These are phyloP conservation scores for Scedosporium minutisporum DNA, from an alignment of 2,329 filamentous ascomycete species.

Conservation along the genomic window DNA sequence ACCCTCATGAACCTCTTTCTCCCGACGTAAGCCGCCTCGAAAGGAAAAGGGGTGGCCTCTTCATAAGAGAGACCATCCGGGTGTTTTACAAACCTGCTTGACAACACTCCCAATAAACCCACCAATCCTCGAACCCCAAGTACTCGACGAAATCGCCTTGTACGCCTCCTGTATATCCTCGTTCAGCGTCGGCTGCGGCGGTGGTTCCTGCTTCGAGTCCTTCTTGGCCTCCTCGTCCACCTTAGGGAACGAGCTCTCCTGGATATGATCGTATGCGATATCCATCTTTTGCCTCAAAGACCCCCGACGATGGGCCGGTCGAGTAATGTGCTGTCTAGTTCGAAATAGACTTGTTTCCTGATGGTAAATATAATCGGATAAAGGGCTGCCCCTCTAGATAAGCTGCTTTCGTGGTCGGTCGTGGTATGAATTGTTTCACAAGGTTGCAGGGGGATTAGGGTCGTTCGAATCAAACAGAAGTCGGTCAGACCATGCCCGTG, in stretches of 20 bases:
- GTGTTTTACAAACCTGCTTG: constrained; percentile 59
- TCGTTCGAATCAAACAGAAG: constrained; percentile 2
- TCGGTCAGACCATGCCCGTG: neutral
- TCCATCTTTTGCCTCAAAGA: constrained; percentile 54
- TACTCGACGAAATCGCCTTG: constrained; percentile 80
- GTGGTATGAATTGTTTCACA: constrained; percentile 5
- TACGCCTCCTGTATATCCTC: constrained; percentile 91
- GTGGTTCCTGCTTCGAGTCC: constrained; percentile 28
- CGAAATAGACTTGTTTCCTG: neutral
- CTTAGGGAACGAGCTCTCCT: constrained; percentile 65
- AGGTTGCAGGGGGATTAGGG: constrained; percentile 3
- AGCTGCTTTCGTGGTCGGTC: too few species aligned
- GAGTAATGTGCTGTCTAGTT: neutral
- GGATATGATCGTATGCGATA: constrained; percentile 93
- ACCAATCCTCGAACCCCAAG: constrained; percentile 82
- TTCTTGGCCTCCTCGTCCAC: constrained; percentile 35
- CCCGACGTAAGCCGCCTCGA: too few species aligned
- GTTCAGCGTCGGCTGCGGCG: constrained; percentile 55
- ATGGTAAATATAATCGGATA: too few species aligned
- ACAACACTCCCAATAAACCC: constrained; percentile 86
- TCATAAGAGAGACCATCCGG: neutral
- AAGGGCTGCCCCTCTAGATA: too few species aligned
- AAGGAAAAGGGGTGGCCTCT: neutral
- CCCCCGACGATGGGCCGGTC: neutral
- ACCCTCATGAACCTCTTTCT: neutral